These are phyloP conservation scores for Trametes villosa DNA, from an alignment of 768 basidiomycete genomes.

Conservation along the genomic window DNA sequence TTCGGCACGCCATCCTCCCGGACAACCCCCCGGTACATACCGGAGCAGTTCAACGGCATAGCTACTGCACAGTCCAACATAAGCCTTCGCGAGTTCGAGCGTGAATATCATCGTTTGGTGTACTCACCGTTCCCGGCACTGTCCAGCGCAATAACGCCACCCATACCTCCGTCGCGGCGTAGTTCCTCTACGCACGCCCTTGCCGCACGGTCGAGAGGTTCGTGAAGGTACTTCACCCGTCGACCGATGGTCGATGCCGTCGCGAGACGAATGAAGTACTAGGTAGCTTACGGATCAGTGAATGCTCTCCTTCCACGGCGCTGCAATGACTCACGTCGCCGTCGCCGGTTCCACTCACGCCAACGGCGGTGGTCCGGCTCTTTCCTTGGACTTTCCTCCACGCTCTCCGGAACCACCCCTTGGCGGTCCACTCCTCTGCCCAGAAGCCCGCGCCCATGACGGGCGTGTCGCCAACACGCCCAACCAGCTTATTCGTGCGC, in stretches of 20 bases:
- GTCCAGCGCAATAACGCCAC: slow-evolving; percentile 80
- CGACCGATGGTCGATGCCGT: slow-evolving; percentile 69
- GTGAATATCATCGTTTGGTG: background rate
- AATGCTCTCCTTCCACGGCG: background rate
- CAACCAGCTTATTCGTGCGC: slow-evolving; percentile 80
- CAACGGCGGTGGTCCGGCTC: slow-evolving; percentile 50
- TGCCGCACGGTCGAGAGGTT: slow-evolving; percentile 61
- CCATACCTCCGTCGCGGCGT: slow-evolving; percentile 59
- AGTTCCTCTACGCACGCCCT: slow-evolving; percentile 61
- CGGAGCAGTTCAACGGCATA: slow-evolving; percentile 73
- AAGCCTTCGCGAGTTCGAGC: slow-evolving; percentile 3
- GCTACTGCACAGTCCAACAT: slow-evolving; percentile 45
- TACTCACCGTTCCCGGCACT: slow-evolving; percentile 64
- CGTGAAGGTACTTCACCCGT: slow-evolving; percentile 62
- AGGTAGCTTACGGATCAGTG: background rate
- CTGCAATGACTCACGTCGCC: slow-evolving; percentile 63
- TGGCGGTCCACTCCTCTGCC: slow-evolving; percentile 75
- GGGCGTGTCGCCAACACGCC: slow-evolving; percentile 85
- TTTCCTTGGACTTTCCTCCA: slow-evolving; percentile 48
- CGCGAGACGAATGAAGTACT: slow-evolving; percentile 80
- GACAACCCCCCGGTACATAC: slow-evolving; percentile 85
- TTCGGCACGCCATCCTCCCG: slow-evolving; percentile 67
- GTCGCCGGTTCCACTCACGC: slow-evolving; percentile 84
- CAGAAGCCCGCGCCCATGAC: slow-evolving; percentile 79
- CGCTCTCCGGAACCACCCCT: slow-evolving; percentile 36